These are phyloP conservation scores for Amanita rimosa DNA, from an alignment of 768 basidiomycete species.

Conservation along the genomic window DNA sequence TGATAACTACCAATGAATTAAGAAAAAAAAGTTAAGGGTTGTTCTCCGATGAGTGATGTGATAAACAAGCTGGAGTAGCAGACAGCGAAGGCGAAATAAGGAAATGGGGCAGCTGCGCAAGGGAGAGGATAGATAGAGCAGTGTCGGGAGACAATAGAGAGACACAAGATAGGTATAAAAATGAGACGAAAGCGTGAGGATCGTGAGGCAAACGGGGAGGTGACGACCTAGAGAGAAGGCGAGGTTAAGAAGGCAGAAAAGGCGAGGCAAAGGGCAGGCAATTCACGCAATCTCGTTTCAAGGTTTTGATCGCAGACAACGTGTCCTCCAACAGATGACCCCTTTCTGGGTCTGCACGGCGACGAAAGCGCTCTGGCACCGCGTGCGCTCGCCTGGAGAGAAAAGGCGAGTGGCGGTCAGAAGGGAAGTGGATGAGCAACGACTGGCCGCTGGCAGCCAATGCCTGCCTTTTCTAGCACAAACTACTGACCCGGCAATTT, in stretches of 20 bases:
- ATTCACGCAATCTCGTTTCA: conserved; percentile 30
- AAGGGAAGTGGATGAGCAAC: no score
- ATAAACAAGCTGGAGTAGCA: conserved; percentile 10
- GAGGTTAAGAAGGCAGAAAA: conserved; percentile 38
- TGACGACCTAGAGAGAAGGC: conserved; percentile 19
- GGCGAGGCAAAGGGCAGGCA: conserved; percentile 53
- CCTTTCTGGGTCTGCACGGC: conserved; percentile 4
- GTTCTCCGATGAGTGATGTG: conserved; percentile 16
- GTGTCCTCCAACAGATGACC: conserved; percentile 51
- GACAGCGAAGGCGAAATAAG: conserved; percentile 11
- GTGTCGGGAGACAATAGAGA: conserved; percentile 8
- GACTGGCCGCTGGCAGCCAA: no score
- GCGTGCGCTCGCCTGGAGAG: not conserved
- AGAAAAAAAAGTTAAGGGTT: conserved; percentile 16
- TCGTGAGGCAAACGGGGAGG: conserved; percentile 37
- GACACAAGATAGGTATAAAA: conserved; percentile 45
- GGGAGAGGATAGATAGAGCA: conserved; percentile 16
- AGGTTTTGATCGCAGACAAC: conserved; percentile 70
- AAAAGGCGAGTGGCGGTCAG: not conserved
- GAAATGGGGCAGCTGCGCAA: conserved; percentile 9
- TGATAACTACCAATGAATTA: conserved; percentile 33
- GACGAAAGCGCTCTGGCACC: not conserved
- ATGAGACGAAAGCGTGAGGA: conserved; percentile 37
- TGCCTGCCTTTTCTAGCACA: no score
- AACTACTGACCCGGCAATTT: no score